A percentile compares a stretch with the other conserved stretches of the same genome.
phyloP scores from a whole-genome alignment of 2,329 filamentous ascomycete species.

The Chaetomium sp. region DNA sequence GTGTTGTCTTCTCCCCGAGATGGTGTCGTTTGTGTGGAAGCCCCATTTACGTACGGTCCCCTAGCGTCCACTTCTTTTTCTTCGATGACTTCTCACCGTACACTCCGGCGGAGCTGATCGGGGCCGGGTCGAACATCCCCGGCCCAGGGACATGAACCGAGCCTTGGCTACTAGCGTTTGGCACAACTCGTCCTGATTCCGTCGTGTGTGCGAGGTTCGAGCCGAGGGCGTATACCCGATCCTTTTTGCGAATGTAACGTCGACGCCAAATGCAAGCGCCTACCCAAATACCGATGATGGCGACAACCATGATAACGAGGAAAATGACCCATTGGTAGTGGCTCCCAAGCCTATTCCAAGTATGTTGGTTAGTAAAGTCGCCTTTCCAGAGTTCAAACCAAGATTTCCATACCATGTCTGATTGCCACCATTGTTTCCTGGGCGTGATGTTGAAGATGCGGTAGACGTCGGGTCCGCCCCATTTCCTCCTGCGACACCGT shows the following conservation, averaged over 20 bases:
- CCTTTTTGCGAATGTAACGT: slow-evolving; percentile 65
- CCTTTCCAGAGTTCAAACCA: neutral
- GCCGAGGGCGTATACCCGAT: slow-evolving; percentile 47
- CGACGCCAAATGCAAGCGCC: slow-evolving; percentile 65
- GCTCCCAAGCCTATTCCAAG: slow-evolving; percentile 50
- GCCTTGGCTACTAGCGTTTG: slow-evolving; percentile 33
- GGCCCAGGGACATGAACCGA: slow-evolving; percentile 30
- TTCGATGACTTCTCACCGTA: slow-evolving; percentile 37
- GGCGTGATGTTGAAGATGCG: slow-evolving; percentile 23
- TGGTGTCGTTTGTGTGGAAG: neutral
- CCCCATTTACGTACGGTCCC: slow-evolving; percentile 34
- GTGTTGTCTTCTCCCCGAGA: neutral
- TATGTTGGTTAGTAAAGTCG: slow-evolving; percentile 7
- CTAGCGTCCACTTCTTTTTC: slow-evolving; percentile 44
- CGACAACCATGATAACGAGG: slow-evolving; percentile 66
- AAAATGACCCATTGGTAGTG: slow-evolving; percentile 81
- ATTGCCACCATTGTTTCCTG: slow-evolving; percentile 27
- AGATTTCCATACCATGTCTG: slow-evolving; percentile 41
- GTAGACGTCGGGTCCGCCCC: slow-evolving; percentile 2
- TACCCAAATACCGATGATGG: slow-evolving; percentile 60
- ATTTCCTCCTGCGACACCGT: slow-evolving; percentile 29
- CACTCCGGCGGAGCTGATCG: slow-evolving; percentile 27
- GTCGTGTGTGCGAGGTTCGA: slow-evolving; percentile 33
- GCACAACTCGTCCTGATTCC: slow-evolving; percentile 29
- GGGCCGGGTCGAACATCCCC: slow-evolving; percentile 35